A percentile compares a stretch with the other conserved stretches of the same genome.
These are phyloP conservation scores for Neurospora sp. DNA, from an alignment of 495 filamentous ascomycete genomes.

Conservation along the genomic window DNA sequence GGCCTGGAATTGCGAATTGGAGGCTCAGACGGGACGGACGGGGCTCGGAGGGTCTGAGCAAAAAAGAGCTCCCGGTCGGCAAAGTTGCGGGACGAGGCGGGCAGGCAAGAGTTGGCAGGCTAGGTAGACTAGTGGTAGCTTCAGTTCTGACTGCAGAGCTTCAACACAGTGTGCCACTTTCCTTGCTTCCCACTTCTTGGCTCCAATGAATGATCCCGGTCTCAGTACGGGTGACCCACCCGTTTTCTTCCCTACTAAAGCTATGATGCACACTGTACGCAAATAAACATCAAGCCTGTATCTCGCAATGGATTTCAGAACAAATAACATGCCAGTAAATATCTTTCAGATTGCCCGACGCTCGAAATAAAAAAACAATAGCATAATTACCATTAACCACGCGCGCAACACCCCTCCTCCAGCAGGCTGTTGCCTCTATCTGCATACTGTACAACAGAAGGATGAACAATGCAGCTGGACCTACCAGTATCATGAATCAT, in stretches of 20 bases:
- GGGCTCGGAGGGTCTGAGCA: slow-evolving; percentile 12
- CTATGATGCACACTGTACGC: not conserved
- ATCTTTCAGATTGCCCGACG: not conserved
- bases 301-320: not conserved
- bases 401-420: not conserved
- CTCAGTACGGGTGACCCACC: not conserved
- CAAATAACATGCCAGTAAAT: not conserved
- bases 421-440: slow-evolving; percentile 28
- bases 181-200: not conserved
- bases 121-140: not conserved
- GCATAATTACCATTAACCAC: not conserved
- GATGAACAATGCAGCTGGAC: slow-evolving; percentile 1
- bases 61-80: slow-evolving; percentile 28
- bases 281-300: not conserved
- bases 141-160: not conserved
- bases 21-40: not conserved
- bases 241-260: not conserved
- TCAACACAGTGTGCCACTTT: not conserved
- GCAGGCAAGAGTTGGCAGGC: slow-evolving; percentile 5
- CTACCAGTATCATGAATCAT: not conserved
- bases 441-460: slow-evolving; percentile 24
- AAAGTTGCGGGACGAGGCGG: slow-evolving; percentile 21
- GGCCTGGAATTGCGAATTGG: slow-evolving; percentile 18
- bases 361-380: not conserved
- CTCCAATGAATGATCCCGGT: not conserved